phyloP scores from a whole-genome alignment of 129 eudicot species.

The Glebionis coronaria region DNA sequence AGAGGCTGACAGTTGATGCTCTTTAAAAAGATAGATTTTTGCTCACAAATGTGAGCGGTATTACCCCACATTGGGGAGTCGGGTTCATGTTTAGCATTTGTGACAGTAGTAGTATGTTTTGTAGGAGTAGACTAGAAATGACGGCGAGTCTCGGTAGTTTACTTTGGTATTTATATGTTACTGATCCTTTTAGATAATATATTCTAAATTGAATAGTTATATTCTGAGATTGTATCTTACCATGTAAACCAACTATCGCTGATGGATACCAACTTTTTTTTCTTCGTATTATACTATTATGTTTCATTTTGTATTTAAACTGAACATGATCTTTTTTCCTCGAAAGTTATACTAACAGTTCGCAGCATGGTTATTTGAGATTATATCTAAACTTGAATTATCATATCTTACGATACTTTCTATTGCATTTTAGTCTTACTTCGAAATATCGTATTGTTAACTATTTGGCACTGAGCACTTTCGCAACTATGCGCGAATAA shows the following conservation, averaged over 20 bases:
- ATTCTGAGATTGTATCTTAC: not conserved
- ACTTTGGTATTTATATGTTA: not conserved
- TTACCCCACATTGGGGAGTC: not conserved
- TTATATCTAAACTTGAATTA: no score
- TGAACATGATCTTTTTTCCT: no score
- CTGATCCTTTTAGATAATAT: not conserved
- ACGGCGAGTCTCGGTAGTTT: not conserved
- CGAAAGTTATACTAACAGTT: no score
- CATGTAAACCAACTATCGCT: no score
- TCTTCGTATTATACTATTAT: no score
- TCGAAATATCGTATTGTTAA: no score
- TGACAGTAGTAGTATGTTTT: not conserved
- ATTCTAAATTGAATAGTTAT: not conserved
- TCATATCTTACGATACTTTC: no score
- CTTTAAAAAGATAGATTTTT: not conserved
- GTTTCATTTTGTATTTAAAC: no score
- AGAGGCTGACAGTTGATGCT: constrained; percentile 7
- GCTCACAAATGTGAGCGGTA: not conserved
- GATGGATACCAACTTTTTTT: not conserved
- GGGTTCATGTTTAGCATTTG: not conserved
- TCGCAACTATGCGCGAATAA: no score
- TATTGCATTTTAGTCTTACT: no score
- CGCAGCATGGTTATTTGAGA: no score
- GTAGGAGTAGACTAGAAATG: not conserved
- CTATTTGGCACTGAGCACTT: no score